These are phyloP conservation scores for Trichoderma breve DNA, from an alignment of 2,329 filamentous ascomycete species.

Conservation along the genomic window DNA sequence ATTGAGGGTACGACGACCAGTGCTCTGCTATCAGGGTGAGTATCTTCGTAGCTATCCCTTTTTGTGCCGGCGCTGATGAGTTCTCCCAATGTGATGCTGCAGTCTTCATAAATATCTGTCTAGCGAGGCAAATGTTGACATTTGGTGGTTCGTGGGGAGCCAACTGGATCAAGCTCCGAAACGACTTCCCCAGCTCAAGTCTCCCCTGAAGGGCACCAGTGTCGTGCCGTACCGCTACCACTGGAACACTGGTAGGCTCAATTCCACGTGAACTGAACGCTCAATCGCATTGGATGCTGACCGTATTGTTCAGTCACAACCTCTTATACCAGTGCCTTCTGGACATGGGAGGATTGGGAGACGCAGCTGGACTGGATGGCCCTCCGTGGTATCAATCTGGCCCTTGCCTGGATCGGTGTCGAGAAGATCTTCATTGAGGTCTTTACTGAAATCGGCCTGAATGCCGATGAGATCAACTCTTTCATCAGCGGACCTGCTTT, in stretches of 20 bases:
- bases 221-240: slow-evolving; percentile 23
- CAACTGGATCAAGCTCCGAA: slow-evolving; percentile 22
- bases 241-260: slow-evolving; percentile 28
- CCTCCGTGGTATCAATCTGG: slow-evolving; percentile 48
- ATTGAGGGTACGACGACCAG: slow-evolving; percentile 23
- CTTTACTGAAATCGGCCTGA: slow-evolving; percentile 45
- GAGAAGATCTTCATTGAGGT: slow-evolving; percentile 50
- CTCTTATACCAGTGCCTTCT: slow-evolving; percentile 50
- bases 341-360: slow-evolving; percentile 53
- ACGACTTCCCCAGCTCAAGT: slow-evolving; percentile 19
- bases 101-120: slow-evolving; percentile 25
- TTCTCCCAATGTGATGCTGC: not conserved
- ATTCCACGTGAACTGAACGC: not conserved
- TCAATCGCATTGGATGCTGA: not conserved
- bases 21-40: slow-evolving; percentile 23
- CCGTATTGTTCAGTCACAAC: slow-evolving; percentile 41
- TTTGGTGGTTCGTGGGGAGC: slow-evolving; percentile 26
- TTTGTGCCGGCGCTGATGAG: not conserved
- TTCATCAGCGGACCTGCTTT: slow-evolving; percentile 52
- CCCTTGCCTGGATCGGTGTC: slow-evolving; percentile 50
- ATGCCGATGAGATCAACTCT: slow-evolving; percentile 41
- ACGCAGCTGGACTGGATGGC: slow-evolving; percentile 52
- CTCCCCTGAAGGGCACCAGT: slow-evolving; percentile 17
- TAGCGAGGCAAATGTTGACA: slow-evolving; percentile 23
- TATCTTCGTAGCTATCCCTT: not conserved